A percentile compares a stretch with the other conserved stretches of the same genome.
Evolutionary conservation across 176 grass and related monocot genomes (phyloP).

Genomic region (Cocos nucifera): DNA sequence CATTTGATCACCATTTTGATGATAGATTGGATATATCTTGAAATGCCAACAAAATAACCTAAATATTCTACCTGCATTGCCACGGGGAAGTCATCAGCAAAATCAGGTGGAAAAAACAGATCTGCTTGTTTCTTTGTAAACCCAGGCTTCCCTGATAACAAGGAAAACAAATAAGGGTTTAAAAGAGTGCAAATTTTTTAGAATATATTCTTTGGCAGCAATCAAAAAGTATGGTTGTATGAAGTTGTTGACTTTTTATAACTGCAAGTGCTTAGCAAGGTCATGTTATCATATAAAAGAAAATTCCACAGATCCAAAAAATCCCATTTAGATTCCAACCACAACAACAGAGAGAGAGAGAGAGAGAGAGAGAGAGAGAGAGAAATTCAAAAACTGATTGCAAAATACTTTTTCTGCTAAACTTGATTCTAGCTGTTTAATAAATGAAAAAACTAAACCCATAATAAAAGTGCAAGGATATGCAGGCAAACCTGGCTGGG

Average conservation of each 20-base stretch:
- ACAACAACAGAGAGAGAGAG: no score
- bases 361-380: no score
- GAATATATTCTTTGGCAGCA: no score
- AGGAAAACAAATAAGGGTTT: not conserved
- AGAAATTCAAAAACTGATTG: no score
- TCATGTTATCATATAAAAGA: no score
- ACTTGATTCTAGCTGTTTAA: no score
- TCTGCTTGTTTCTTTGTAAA: slow-evolving; percentile 99
- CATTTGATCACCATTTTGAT: not conserved
- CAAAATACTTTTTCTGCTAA: no score
- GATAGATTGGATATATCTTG: not conserved
- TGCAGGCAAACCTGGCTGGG: slow-evolving; percentile 49
- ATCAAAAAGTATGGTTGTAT: no score
- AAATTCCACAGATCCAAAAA: no score
- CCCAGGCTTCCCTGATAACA: slow-evolving; percentile 58
- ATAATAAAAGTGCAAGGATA: not conserved
- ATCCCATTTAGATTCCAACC: no score
- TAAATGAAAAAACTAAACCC: not conserved
- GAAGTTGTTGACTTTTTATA: no score
- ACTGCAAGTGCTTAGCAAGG: no score
- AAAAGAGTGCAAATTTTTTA: not conserved
- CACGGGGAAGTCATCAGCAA: slow-evolving; percentile 94
- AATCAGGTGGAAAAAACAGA: slow-evolving; percentile 93
- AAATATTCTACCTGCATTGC: slow-evolving; percentile 71
- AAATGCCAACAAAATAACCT: not conserved